These are phyloP conservation scores for Plantago elongata DNA, from an alignment of 257 asterid species.

Conservation along the genomic window DNA sequence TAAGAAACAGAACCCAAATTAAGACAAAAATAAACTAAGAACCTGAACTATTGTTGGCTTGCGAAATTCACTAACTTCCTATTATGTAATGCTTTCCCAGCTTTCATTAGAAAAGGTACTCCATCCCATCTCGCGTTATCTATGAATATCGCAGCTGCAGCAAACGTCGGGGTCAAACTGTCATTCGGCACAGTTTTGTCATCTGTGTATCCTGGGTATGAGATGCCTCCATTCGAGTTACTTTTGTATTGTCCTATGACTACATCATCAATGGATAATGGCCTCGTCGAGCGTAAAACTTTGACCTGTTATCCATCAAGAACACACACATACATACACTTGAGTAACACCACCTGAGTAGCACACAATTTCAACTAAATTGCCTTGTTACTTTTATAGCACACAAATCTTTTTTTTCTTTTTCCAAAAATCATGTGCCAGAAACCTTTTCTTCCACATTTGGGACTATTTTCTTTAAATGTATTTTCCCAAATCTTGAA, in stretches of 20 bases:
- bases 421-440: no score
- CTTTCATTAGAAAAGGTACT: slow-evolving; percentile 95
- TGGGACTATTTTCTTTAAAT: no score
- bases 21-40: not conserved
- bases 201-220: slow-evolving; percentile 76
- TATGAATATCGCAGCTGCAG: slow-evolving; percentile 95
- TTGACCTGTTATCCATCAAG: slow-evolving; percentile 54
- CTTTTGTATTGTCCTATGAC: slow-evolving; percentile 86
- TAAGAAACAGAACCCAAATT: not conserved
- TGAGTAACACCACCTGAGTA: no score
- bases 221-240: slow-evolving; percentile 58
- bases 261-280: slow-evolving; percentile 58
- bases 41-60: not conserved
- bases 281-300: slow-evolving; percentile 91
- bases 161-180: slow-evolving; percentile 93
- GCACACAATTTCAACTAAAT: not conserved
- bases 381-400: not conserved
- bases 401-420: not conserved
- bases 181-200: slow-evolving; percentile 89
- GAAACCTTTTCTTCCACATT: no score
- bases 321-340: no score
- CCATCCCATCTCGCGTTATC: slow-evolving; percentile 98
- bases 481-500: no score
- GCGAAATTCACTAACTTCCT: slow-evolving; percentile 42
- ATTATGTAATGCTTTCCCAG: slow-evolving; percentile 89